Base-by-base conservation (phyloP, 2,329 filamentous ascomycete genomes). In the Neofusicoccum cordaticola region DNA sequence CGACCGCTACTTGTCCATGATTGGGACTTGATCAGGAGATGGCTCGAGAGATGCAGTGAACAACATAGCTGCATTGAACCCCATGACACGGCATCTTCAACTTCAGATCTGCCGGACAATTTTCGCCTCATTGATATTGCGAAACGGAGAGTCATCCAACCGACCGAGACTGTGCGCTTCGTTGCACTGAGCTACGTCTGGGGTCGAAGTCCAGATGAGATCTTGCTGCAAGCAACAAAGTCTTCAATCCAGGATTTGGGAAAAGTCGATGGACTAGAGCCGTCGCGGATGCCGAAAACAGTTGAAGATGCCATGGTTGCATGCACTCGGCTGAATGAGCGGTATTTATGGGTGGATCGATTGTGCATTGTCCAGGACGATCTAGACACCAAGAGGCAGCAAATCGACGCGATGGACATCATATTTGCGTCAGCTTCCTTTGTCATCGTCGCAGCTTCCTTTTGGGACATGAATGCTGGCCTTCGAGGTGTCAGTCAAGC, bases 341-440 rank as follows among this genome's bases (percentile, higher is more conserved):
- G 27, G 19, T 61, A 45, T 17, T 13, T 61, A 8, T 61, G 60
- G 60, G 60, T 41, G 13, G 60, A 62, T 51, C 60, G 60, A 2
- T 42, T 62, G 4, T 62, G 60, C 60, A 62, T 62, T 17, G 7
- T 62, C 2, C 60, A 62, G 31, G 60, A 62, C 27, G 60, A 62
- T 27, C 13, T 3, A 13, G 35, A 52, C 15, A 50, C 27, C 22
- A 62, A 62, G n/a, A 44, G 15, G 31, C 41, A 17, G 3, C 45
- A 62, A 34, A 62, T 62, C 13, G 45, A 62, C 7, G 45, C 44
- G 7, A 62, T 62, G 60, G 34, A 42, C 4, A 37, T 11, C 3
- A 41, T 62, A 3, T 62, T 39, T 42, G 47, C 45, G 5, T 45
- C 57, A 15, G 57, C 57, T 4, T 15, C 12, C 4, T 15, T 61